Base-by-base conservation (phyloP, 768 basidiomycete species). In the Trichaptum fuscoviolaceum region DNA sequence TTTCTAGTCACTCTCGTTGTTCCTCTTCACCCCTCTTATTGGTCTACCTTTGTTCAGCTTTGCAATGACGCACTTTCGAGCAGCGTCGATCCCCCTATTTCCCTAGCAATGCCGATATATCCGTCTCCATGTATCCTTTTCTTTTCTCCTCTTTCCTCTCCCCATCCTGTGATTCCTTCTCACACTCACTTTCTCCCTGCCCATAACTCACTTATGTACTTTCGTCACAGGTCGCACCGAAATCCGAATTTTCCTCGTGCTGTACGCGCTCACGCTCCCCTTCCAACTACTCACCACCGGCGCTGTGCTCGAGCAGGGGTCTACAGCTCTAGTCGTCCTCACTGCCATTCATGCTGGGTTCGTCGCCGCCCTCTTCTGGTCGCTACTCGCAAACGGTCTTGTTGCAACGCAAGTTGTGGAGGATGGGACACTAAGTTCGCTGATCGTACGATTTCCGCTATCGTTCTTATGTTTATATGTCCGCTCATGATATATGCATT, bases 361-460 rank as follows among this genome's bases (percentile, higher is more conserved):
- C 20, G 85, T 95, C 58, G 88, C 86, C 3, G 84, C 89, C 2
- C 77, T 94, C 4, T 96, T 95, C 74, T 95, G 93, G 91, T 72
- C 83, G 7, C 78, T 94, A 69, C 79, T 93, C 64, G 92, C 83
- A 35, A 93, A 92, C 76, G 91, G 83, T 9, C 77, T 93, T 67
- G 84, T 95, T 24, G 87, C 89, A 36, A 92, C 90, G n/a, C 96
- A 99, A 77, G 74, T 95, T 62, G 91, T 98, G 65, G 96, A 98
- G 75, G 96, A 93, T 72, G 96, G 95, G 7, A 92, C 92, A 0
- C 78, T 88, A 35, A 85, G 85, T 70, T 85, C 88, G 67, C 68
- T 92, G 62, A 77, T 90, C 64, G 90, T 92, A 64, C 70, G 84
- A 84, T 52, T 2, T 20, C 61, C 27, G 18, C 68, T 57, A 58